Conservation (phyloP, 345 rosid species). For the Hevea brasiliensis region DNA sequence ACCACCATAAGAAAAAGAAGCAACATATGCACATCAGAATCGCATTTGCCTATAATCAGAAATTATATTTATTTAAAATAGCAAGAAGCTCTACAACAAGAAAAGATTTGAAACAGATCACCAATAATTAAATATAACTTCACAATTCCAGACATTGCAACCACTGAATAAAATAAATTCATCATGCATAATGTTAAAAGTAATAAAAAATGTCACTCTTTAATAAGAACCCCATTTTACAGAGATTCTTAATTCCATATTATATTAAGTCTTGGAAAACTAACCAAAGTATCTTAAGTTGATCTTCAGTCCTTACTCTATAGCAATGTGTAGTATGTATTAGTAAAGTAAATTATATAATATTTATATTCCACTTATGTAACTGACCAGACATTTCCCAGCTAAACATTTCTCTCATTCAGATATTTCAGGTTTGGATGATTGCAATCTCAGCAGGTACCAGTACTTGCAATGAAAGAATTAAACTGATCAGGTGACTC, state of each 20-base stretch:
- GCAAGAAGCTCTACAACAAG: background rate
- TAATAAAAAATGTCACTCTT: background rate
- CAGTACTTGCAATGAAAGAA: background rate
- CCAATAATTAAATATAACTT: background rate
- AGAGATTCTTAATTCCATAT: background rate
- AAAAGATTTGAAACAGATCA: background rate
- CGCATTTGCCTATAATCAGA: background rate
- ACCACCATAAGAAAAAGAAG: constrained; percentile 4
- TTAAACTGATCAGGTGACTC: background rate
- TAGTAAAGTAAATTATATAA: background rate
- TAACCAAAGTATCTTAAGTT: background rate
- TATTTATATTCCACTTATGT: background rate
- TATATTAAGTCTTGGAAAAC: background rate
- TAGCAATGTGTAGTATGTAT: background rate
- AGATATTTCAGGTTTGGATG: background rate
- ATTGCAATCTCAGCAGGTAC: background rate
- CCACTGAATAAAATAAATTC: background rate
- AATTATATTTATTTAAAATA: background rate
- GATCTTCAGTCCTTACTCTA: background rate
- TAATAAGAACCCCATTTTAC: background rate
- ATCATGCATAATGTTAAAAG: background rate
- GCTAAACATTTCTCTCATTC: background rate
- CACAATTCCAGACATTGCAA: background rate
- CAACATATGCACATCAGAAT: background rate
- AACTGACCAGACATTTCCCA: background rate